Evolutionary conservation across 2,329 filamentous ascomycete species (phyloP), one percentile per base, ranked within the genome.

Genomic region (Thermothelomyces thermophilus): DNA sequence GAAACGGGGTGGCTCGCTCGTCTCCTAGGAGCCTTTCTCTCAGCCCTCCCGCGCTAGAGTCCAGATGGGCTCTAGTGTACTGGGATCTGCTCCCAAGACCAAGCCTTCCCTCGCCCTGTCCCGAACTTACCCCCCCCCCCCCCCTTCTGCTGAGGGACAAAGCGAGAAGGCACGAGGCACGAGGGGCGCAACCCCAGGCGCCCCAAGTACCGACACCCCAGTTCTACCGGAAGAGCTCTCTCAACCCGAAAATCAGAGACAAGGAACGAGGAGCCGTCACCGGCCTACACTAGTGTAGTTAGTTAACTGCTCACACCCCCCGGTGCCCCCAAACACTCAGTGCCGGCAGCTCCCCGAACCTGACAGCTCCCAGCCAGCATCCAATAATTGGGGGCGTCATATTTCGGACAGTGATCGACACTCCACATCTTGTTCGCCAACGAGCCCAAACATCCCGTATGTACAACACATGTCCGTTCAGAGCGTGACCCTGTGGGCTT

Each of bases 321-420:
- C 48, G 14, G 39, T 49, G 42, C 43, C 50, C 50, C 48, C 46
- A 37, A 46, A 33, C n/a, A n/a, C 33, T 42, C 50, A 46, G 41
- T 47, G 20, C 55, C 49, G 51, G 50, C 56, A 56, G 53, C 50
- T 51, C 50, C 46, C 44, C 43, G 42, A 48, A 49, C 46, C 54
- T 54, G 52, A 58, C 34, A 46, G 20, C 44, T 35, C 33, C 35
- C n/a, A n/a, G n/a, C n/a, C n/a, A 48, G 43, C 39, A 49, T 55
- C 56, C 55, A 58, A 58, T 58, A 52, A 57, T 57, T 50, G 56
- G 50, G 35, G 52, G 50, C 52, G 48, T 51, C 52, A 49, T 44
- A 46, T 44, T 64, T 63, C 62, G 63, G 63, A 60, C 59, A 66
- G 62, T 64, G 66, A 69, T 69, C 66, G 65, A 63, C 66, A 59